phyloP scores from a whole-genome alignment of 2,329 filamentous ascomycete species.

The Teratosphaeria viscida region DNA sequence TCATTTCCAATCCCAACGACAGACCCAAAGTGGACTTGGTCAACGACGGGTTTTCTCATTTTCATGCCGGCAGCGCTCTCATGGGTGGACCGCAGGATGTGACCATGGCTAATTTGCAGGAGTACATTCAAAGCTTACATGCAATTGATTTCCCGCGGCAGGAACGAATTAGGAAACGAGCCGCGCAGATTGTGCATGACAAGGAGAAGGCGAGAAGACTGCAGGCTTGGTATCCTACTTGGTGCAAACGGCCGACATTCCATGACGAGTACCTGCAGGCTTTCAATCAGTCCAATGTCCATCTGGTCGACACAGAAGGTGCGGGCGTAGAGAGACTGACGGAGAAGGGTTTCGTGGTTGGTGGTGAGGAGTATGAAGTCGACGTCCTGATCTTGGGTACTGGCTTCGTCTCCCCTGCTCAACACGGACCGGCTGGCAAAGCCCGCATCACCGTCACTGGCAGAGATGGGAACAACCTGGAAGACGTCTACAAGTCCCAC shows the following conservation, averaged over 20 bases:
- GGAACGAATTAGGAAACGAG: constrained; percentile 37
- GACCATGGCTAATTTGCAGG: constrained; percentile 27
- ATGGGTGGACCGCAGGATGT: constrained; percentile 27
- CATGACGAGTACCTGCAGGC: constrained; percentile 46
- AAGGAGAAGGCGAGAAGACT: constrained; percentile 35
- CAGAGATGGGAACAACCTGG: constrained; percentile 34
- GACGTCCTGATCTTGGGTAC: constrained; percentile 40
- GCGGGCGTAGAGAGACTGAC: constrained; percentile 41
- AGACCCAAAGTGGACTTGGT: constrained; percentile 35
- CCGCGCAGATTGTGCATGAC: constrained; percentile 45
- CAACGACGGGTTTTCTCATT: constrained; percentile 39
- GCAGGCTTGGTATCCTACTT: constrained; percentile 48
- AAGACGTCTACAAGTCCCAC: constrained; percentile 28
- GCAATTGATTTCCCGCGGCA: constrained; percentile 33
- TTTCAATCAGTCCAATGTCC: constrained; percentile 51
- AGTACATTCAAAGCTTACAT: constrained; percentile 29
- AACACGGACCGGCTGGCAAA: constrained; percentile 18
- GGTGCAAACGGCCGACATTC: constrained; percentile 53
- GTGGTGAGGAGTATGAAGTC: constrained; percentile 38
- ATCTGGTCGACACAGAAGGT: constrained; percentile 50
- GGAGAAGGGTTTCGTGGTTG: constrained; percentile 37
- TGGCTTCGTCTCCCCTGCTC: constrained; percentile 29
- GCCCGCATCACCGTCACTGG: constrained; percentile 26
- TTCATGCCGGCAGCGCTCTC: constrained; percentile 21
- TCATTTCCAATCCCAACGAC: constrained; percentile 25